Percentiles rank a stretch among this genome's conserved stretches.
phyloP scores from a whole-genome alignment of 2,329 filamentous ascomycete genomes.

The Huntiella savannae region DNA sequence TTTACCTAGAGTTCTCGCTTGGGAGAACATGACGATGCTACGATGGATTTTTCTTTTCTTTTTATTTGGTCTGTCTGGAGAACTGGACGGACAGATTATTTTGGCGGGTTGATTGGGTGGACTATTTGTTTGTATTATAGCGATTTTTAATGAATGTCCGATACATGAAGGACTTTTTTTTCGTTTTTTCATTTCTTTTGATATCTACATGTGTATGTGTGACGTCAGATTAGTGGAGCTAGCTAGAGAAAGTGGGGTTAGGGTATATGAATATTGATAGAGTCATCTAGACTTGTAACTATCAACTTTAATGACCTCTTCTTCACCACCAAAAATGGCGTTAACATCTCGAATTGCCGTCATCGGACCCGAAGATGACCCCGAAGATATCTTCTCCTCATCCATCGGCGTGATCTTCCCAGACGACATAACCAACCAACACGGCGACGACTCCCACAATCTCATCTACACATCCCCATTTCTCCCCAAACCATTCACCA shows the following conservation, averaged over 20 bases:
- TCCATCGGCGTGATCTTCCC: constrained; percentile 46
- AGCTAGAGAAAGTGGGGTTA: background rate
- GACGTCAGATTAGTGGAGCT: no score
- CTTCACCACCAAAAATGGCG: constrained; percentile 20
- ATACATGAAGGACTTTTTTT: background rate
- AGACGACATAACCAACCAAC: constrained; percentile 46
- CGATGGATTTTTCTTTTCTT: background rate
- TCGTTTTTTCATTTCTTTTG: background rate
- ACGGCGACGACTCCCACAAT: constrained; percentile 40
- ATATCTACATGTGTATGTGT: no score
- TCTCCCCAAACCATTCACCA: constrained; percentile 25
- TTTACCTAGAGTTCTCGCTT: background rate
- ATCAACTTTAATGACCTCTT: background rate
- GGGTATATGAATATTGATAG: background rate
- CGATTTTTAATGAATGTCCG: background rate
- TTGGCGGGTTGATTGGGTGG: no score
- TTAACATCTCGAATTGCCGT: constrained; percentile 21
- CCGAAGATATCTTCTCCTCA: constrained; percentile 41
- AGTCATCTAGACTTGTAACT: background rate
- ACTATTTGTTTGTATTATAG: background rate
- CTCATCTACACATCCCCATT: constrained; percentile 39
- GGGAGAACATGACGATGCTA: background rate
- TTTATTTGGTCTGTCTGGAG: background rate
- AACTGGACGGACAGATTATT: no score
- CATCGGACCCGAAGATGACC: constrained; percentile 20